Conservation (phyloP, 148 eudicot genomes). For the Rhododendron williamsianum region DNA sequence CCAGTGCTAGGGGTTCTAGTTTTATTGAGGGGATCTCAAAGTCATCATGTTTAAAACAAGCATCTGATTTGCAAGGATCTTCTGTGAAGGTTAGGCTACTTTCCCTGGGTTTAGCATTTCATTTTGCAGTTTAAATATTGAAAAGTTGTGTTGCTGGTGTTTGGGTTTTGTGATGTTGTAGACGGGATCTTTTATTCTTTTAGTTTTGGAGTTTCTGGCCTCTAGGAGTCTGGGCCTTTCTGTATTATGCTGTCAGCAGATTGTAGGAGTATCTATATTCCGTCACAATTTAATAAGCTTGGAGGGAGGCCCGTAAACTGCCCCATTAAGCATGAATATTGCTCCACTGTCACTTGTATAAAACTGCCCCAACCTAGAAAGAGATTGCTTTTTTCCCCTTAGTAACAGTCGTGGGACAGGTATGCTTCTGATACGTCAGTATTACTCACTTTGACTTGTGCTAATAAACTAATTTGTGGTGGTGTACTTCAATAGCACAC, state of each 20-base stretch:
- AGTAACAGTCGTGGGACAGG: neutral
- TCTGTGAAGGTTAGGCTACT: conserved; percentile 60
- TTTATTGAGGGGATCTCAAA: conserved; percentile 90
- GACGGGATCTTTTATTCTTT: neutral
- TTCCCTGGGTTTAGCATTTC: neutral
- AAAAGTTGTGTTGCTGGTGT: neutral
- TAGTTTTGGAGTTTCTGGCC: neutral
- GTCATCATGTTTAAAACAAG: conserved; percentile 75
- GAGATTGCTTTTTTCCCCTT: neutral
- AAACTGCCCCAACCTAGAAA: neutral
- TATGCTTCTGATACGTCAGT: neutral
- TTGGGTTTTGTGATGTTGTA: neutral
- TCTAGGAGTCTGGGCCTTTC: neutral
- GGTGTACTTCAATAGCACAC: neutral
- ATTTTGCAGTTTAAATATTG: neutral
- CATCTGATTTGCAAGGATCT: conserved; percentile 71
- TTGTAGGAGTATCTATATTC: neutral
- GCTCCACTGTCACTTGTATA: neutral
- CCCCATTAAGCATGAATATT: neutral
- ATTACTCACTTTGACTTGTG: neutral
- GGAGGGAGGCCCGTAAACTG: neutral
- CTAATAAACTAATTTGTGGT: neutral
- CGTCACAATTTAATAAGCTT: neutral
- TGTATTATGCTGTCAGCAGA: neutral
- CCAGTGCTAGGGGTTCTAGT: conserved; percentile 64